A percentile compares a stretch with the other conserved stretches of the same genome.
Evolutionary conservation across 106 monocot species (phyloP).

Genomic region (Dactylorhiza incarnata): DNA sequence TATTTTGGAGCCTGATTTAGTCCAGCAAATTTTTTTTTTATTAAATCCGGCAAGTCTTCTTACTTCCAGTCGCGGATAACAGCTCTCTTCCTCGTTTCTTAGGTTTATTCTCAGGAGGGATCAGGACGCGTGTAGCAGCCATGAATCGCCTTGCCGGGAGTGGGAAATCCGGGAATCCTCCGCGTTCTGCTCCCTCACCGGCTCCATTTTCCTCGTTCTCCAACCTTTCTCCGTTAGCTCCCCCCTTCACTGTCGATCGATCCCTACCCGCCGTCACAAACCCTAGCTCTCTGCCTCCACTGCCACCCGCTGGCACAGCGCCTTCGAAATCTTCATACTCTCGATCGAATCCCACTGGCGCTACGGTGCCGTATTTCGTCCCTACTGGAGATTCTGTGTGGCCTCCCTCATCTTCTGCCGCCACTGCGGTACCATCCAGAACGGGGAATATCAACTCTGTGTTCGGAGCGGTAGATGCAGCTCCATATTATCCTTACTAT

Average conservation of each 20-base stretch:
- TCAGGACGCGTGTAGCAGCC: not conserved
- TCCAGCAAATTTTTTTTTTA: too few relatives aligned
- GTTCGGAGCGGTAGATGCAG: not conserved
- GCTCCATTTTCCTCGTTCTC: not conserved
- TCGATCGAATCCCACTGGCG: not conserved
- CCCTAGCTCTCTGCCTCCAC: not conserved
- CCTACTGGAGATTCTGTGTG: not conserved
- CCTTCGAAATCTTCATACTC: not conserved
- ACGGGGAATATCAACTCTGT: not conserved
- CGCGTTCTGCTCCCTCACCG: not conserved
- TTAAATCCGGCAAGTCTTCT: too few relatives aligned
- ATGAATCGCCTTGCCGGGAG: not conserved
- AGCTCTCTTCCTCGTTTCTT: not conserved
- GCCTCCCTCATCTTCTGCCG: not conserved
- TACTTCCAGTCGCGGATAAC: too few relatives aligned
- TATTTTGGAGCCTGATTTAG: too few relatives aligned
- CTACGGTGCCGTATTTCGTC: not conserved
- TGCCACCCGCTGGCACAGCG: not conserved
- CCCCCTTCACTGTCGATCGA: slow-evolving; percentile 10
- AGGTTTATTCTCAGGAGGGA: too few relatives aligned
- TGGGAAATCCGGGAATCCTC: not conserved
- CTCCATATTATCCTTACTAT: slow-evolving; percentile 9
- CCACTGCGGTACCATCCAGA: not conserved
- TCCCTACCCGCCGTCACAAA: not conserved
- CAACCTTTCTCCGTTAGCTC: slow-evolving; percentile 5